Evolutionary conservation across 148 eudicot species (phyloP), one percentile per base, ranked within the genome.

Genomic region (Persicaria maculosa): DNA sequence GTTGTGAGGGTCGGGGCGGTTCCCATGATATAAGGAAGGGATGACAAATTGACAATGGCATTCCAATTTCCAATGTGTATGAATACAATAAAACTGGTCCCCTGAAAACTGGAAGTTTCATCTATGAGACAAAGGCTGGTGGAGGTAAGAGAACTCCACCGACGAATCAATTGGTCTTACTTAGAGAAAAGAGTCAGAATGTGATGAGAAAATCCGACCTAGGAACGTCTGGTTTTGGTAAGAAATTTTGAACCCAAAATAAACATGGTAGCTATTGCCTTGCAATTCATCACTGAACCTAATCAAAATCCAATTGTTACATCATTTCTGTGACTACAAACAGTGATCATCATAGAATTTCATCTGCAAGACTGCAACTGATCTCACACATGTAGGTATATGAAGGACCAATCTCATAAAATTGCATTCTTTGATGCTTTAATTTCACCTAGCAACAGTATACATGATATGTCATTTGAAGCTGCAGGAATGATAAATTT

Each of bases 1-100:
- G 70, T 17, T 16, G 47, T 65, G 47, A 65, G 70, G 70, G 19
- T 65, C 12, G 40, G 70, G 70, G 17, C 70, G 70, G 70, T n/a
- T 65, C 5, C n/a, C 40, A 10, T 20, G 68, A 62, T 25, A 25
- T 36, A 4, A 31, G 31, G n/a, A 62, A 62, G 68, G 16, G 36
- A 11, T 10, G 68, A 62, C 68, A 62, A 36, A 22, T 22, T 22
- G 25, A 22, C 25, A 1, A 22, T 22, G 25, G 25, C 25, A 22
- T 22, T 22, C 25, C 25, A 22, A 22, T 36, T 65, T 40, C 31
- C 46, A 65, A 40, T 65, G 43, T 64, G n/a, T 64, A 64, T 58
- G 14, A 0, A 48, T 48, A 9, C 52, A 48, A 8, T 9, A 48
- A 19, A 19, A 58, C 64, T 58, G 36, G 58, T 53, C 58, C 58